Conservation (phyloP, 805 yeast genomes). For the Vanderwaltozyma verrucispora region DNA sequence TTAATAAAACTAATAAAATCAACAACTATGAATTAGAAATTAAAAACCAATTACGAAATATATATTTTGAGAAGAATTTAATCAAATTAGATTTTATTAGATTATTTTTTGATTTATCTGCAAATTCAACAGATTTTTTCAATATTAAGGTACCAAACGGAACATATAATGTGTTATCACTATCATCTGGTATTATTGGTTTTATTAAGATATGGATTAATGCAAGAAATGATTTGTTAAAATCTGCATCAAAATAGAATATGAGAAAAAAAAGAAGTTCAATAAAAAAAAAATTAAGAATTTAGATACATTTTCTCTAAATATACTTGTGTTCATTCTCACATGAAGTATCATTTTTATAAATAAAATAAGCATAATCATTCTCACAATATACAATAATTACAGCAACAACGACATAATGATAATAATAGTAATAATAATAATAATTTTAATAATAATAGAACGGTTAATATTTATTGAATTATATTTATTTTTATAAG, state of each 20-base stretch:
- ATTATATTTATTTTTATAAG: no score
- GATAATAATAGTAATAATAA: no score
- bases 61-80: slow-evolving; percentile 29
- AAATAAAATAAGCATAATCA: no score
- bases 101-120: slow-evolving; percentile 37
- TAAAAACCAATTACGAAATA: slow-evolving; percentile 23
- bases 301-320: no score
- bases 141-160: slow-evolving; percentile 28
- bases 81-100: slow-evolving; percentile 34
- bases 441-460: no score
- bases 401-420: no score
- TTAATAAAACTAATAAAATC: slow-evolving; percentile 12
- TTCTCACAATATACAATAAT: no score
- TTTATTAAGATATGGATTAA: slow-evolving; percentile 23
- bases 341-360: no score
- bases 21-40: slow-evolving; percentile 6
- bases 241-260: neutral
- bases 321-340: no score
- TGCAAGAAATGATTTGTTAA: slow-evolving; percentile 8
- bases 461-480: no score
- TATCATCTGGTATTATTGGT: slow-evolving; percentile 24
- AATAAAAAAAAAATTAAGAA: neutral
- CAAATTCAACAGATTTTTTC: slow-evolving; percentile 39
- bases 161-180: slow-evolving; percentile 22
- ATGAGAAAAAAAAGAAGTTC: neutral